Evolutionary conservation across 129 eudicot genomes (phyloP).

Genomic region (Arctium minus): DNA sequence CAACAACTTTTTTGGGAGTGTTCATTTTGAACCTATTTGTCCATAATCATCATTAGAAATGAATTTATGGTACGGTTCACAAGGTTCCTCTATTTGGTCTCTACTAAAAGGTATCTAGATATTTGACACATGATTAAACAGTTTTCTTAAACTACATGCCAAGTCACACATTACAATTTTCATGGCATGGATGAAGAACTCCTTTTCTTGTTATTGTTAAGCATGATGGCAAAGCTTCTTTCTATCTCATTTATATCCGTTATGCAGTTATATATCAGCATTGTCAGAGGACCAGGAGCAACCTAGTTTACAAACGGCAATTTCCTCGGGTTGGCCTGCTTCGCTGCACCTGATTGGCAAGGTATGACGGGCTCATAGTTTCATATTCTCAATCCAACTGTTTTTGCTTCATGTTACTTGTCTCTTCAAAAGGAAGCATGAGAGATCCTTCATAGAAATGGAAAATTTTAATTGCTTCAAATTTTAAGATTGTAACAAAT

Average conservation of each 20-base stretch:
- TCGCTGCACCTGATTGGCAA: constrained; percentile 96
- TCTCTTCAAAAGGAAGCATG: background rate
- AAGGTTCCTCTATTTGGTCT: constrained; percentile 1
- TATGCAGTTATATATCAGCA: constrained; percentile 79
- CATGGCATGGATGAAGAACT: background rate
- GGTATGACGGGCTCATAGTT: constrained; percentile 39
- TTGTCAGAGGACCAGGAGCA: constrained; percentile 54
- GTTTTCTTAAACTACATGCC: background rate
- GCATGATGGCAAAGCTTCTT: background rate
- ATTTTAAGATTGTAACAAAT: background rate
- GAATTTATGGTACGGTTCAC: background rate
- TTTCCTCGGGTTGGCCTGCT: constrained; percentile 94
- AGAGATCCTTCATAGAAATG: background rate
- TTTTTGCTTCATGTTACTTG: background rate
- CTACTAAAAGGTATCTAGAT: background rate
- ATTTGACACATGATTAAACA: background rate
- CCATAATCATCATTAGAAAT: background rate
- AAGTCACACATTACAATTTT: background rate
- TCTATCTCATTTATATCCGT: background rate
- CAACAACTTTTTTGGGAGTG: background rate
- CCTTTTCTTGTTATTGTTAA: background rate
- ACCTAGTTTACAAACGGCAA: constrained; percentile 60
- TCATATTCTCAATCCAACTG: background rate
- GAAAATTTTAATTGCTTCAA: background rate
- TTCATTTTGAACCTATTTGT: background rate